Percentiles rank a stretch among this genome's conserved stretches.
Conservation (phyloP, 2,329 filamentous ascomycete species). For the Alternaria brassicae region DNA sequence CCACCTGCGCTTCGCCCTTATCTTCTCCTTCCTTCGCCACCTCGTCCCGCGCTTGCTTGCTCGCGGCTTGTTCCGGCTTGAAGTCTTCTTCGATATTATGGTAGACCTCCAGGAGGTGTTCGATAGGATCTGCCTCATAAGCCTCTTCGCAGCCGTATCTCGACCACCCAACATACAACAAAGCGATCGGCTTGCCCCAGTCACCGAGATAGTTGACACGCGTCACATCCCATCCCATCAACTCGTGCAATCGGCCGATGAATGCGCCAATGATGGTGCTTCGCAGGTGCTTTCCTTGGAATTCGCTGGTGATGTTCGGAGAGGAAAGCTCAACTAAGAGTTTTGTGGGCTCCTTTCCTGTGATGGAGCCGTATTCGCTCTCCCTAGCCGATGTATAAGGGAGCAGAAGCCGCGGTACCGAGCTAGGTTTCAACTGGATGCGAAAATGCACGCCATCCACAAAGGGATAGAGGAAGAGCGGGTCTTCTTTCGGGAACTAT, state of each 20-base stretch:
- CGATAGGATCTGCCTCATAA: conserved; percentile 69
- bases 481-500: conserved; percentile 69
- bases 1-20: conserved; percentile 33
- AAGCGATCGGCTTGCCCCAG: conserved; percentile 70
- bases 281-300: conserved; percentile 70
- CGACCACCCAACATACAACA: conserved; percentile 70
- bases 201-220: conserved; percentile 72
- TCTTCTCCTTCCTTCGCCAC: conserved; percentile 62
- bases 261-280: conserved; percentile 72
- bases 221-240: conserved; percentile 67
- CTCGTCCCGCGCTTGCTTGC: conserved; percentile 61
- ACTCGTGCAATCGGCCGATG: conserved; percentile 65
- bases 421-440: conserved; percentile 69
- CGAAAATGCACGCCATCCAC: conserved; percentile 68
- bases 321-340: conserved; percentile 75
- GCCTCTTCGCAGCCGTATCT: conserved; percentile 71
- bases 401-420: conserved; percentile 66
- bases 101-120: conserved; percentile 75
- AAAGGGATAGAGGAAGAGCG: conserved; percentile 69
- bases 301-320: conserved; percentile 77
- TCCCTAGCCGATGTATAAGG: conserved; percentile 67
- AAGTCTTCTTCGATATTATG: conserved; percentile 68
- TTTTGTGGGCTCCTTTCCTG: conserved; percentile 61
- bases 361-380: conserved; percentile 59
- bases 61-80: conserved; percentile 64